These are phyloP conservation scores for Colletotrichum truncatum DNA, from an alignment of 2,329 filamentous ascomycete species.

Conservation along the genomic window DNA sequence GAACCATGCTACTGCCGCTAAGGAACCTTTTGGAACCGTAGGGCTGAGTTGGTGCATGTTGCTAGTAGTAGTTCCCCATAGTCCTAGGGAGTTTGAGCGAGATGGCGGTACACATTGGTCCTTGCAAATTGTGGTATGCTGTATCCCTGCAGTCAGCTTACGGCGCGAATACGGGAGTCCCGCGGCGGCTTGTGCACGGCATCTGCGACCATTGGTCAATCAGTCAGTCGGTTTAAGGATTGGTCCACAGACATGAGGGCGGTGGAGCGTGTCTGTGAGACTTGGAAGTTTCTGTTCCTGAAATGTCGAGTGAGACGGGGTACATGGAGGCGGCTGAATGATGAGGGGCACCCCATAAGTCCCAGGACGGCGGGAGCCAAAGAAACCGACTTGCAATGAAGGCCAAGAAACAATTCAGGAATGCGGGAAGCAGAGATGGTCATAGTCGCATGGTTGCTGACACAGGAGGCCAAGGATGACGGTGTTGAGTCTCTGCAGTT, in stretches of 20 bases:
- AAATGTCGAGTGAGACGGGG: neutral
- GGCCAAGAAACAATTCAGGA: no score
- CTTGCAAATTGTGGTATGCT: neutral
- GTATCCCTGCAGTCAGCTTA: slow-evolving; percentile 12
- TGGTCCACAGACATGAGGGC: neutral
- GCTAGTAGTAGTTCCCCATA: neutral
- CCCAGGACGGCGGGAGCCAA: neutral
- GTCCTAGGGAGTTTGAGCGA: neutral
- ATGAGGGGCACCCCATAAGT: neutral
- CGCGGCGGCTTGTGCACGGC: neutral
- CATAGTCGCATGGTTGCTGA: no score
- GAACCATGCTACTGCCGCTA: neutral
- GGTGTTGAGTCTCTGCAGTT: no score
- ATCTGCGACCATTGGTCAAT: neutral
- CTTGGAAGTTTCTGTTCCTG: neutral
- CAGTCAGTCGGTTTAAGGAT: neutral
- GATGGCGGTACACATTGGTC: neutral
- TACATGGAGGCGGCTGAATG: neutral
- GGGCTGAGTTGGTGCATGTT: slow-evolving; percentile 16
- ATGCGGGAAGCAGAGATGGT: no score
- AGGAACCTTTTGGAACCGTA: neutral
- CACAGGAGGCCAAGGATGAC: no score
- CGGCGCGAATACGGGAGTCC: neutral
- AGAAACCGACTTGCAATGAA: no score
- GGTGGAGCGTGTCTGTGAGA: neutral